Evolutionary conservation across 140 eudicot species (phyloP).

Genomic region (Cichorium intybus): DNA sequence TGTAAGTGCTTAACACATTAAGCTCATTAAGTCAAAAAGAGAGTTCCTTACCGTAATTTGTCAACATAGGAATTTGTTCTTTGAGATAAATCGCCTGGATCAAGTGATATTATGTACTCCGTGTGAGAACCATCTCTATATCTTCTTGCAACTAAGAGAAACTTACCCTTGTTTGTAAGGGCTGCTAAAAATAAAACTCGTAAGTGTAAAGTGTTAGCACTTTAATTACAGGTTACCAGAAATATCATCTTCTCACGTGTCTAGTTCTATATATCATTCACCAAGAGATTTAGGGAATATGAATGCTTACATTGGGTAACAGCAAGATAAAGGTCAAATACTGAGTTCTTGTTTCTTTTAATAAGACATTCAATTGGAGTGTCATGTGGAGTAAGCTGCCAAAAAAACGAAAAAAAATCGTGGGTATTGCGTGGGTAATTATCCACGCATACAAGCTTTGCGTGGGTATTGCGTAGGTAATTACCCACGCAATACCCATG

Average conservation of each 20-base stretch:
- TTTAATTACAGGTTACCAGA: not conserved
- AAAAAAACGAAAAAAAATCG: not conserved
- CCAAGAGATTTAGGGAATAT: not conserved
- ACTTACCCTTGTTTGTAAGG: slow-evolving; percentile 70
- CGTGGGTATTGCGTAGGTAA: too few species aligned
- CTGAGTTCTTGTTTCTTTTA: slow-evolving; percentile 68
- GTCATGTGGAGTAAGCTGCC: slow-evolving; percentile 86
- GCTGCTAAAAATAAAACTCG: slow-evolving; percentile 46
- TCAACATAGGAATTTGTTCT: slow-evolving; percentile 87
- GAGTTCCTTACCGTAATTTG: slow-evolving; percentile 62
- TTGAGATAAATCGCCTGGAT: slow-evolving; percentile 71
- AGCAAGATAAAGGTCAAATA: slow-evolving; percentile 72
- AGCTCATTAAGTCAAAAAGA: not conserved
- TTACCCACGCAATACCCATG: too few species aligned
- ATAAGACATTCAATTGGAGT: slow-evolving; percentile 68
- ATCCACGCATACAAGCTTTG: too few species aligned
- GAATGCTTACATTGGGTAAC: slow-evolving; percentile 62
- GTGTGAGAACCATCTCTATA: slow-evolving; percentile 67
- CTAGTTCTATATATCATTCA: too few species aligned
- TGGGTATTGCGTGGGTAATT: too few species aligned
- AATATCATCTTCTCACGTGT: not conserved
- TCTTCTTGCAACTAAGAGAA: slow-evolving; percentile 82
- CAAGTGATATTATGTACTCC: slow-evolving; percentile 79
- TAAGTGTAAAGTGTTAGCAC: not conserved
- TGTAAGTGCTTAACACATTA: not conserved